phyloP scores from a whole-genome alignment of 768 basidiomycete species.

The Xerocomus potaroensis region DNA sequence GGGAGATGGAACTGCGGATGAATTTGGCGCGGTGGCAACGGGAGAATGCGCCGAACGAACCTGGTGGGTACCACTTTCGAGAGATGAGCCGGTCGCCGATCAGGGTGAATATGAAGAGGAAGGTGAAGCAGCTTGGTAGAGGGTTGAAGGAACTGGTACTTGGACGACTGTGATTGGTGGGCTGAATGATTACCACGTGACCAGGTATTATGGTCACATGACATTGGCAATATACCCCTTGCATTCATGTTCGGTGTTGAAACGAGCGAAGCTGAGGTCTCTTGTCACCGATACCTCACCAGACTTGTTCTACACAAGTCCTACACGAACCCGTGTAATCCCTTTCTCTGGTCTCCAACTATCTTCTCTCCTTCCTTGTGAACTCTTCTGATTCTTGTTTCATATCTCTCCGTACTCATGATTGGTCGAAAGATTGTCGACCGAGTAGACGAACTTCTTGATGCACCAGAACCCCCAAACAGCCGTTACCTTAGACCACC shows the following conservation, averaged over 20 bases:
- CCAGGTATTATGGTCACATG: slow-evolving; percentile 5
- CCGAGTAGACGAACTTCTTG: slow-evolving; percentile 22
- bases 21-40: slow-evolving; percentile 40
- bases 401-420: slow-evolving; percentile 19
- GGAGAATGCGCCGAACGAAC: slow-evolving; percentile 28
- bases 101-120: slow-evolving; percentile 22
- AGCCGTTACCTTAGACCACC: slow-evolving; percentile 7
- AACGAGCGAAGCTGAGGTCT: no score
- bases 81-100: slow-evolving; percentile 22
- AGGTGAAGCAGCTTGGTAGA: slow-evolving; percentile 27
- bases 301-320: neutral
- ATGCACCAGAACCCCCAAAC: slow-evolving; percentile 5
- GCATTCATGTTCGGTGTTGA: slow-evolving; percentile 8
- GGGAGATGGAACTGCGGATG: slow-evolving; percentile 57
- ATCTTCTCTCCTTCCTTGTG: slow-evolving; percentile 17
- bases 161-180: slow-evolving; percentile 22
- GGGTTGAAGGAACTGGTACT: slow-evolving; percentile 31
- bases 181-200: slow-evolving; percentile 1
- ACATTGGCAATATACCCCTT: neutral
- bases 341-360: slow-evolving; percentile 13
- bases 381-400: slow-evolving; percentile 7
- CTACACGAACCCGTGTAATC: slow-evolving; percentile 3
- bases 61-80: slow-evolving; percentile 29
- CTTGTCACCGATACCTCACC: neutral
- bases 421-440: slow-evolving; percentile 24